Base-by-base conservation (phyloP, 306 rosid species). In the Crotalaria pallida region DNA sequence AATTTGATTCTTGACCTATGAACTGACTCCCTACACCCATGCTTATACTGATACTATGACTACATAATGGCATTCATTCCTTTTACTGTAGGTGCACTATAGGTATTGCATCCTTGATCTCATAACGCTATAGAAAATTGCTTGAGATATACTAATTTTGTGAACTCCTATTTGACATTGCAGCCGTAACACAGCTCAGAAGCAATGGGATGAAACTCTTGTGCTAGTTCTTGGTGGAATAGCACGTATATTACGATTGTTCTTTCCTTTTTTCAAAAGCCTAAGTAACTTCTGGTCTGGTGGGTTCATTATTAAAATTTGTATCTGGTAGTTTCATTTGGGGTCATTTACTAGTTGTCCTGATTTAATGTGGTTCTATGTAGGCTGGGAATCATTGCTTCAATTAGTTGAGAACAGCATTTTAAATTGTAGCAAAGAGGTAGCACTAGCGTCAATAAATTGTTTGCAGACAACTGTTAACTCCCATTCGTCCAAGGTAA, bases 161-260 rank as follows among this genome's bases (percentile, higher is more conserved):
- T 63, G 47, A 77, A 83, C 27, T 62, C 83, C 27, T 66, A 47
- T 75, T 84, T 33, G 49, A 74, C 74, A 79, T 63, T 86, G 82
- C 89, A 93, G 98, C 82, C 98, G 98, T 65, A 93, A 93, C 83
- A 93, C 98, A 1, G 97, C 94, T 83, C 98, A 93, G 84, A 93
- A 93, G 79, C 98, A 93, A 81, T 93, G 98, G 98, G 98, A 93
- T 75, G 98, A 93, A 83, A 88, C 98, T 24, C 88, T 93, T 33
- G 94, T 90, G 69, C 87, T 93, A 43, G 96, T 93, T 79, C 89
- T 90, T 72, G 96, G 94, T 63, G 97, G 98, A 74, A 83, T 93
- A 82, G 88, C 96, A 19, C 98, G 98, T 41, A 84, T 93, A 77
- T 78, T 93, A 29, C 89, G 98, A 15, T 67, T 92, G 67, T 93